Conservation (phyloP, 352 stramenopile genomes). For the Vaucheria bursata region DNA sequence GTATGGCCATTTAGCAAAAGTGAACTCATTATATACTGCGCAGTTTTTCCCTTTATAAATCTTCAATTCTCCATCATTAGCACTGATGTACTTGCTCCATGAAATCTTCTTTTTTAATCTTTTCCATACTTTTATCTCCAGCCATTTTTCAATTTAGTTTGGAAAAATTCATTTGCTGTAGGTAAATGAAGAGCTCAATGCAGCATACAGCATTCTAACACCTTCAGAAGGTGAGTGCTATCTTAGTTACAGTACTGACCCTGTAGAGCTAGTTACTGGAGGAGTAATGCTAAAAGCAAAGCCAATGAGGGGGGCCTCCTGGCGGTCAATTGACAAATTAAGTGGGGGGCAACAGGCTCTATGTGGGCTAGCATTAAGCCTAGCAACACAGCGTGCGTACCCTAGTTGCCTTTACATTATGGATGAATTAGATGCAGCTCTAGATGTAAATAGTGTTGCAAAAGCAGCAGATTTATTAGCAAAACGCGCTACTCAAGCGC, state of each 20-base stretch:
- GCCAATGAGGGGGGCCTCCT: not conserved
- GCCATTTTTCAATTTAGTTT: no score
- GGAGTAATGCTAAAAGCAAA: not conserved
- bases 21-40: no score
- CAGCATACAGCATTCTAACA: not conserved
- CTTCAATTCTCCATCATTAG: no score
- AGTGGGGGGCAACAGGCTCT: conserved; percentile 2
- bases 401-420: not conserved
- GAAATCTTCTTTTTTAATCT: no score
- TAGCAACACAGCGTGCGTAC: not conserved
- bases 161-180: no score
- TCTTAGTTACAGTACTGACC: not conserved
- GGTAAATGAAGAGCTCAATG: conserved; percentile 5
- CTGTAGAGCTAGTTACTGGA: not conserved
- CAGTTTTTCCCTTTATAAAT: no score
- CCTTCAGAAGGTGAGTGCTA: not conserved
- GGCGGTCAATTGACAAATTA: not conserved
- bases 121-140: no score
- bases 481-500: not conserved
- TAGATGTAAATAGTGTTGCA: not conserved
- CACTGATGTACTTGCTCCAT: no score
- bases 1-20: no score
- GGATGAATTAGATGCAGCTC: not conserved
- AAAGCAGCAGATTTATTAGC: not conserved
- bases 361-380: not conserved